Percentiles rank a stretch among this genome's conserved stretches.
Conservation (phyloP, 225 moss, liverwort and hornwort species). For the Straminergon stramineum region DNA sequence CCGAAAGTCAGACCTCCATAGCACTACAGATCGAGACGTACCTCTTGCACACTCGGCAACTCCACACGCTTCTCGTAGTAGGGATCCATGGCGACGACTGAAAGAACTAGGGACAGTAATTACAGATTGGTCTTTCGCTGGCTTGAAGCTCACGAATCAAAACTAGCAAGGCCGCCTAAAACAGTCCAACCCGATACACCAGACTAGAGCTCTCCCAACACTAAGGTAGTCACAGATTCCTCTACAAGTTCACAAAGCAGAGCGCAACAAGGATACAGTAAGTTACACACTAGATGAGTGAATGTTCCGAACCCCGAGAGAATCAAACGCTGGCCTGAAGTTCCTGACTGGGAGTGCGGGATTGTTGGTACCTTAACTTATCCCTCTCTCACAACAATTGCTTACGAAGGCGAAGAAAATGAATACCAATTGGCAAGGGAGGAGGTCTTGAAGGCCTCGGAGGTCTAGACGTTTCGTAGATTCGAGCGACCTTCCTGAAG, state of each 20-base stretch:
- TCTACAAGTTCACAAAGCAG: background rate
- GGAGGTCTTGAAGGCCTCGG: background rate
- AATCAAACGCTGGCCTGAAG: background rate
- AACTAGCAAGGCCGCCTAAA: background rate
- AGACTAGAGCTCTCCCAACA: background rate
- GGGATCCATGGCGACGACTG: conserved; percentile 9
- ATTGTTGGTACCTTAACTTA: background rate
- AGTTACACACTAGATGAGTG: no score
- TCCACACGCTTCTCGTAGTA: conserved; percentile 18
- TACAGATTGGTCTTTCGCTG: background rate
- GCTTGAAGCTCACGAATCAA: background rate
- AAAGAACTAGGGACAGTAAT: background rate
- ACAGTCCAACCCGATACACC: background rate
- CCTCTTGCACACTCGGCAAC: conserved; percentile 34
- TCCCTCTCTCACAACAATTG: background rate
- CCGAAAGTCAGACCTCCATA: no score
- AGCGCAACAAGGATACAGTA: no score
- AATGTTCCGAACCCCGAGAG: background rate
- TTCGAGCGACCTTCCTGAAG: background rate
- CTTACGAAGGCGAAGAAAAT: background rate
- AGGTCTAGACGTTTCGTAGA: background rate
- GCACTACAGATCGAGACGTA: background rate
- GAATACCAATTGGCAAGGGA: background rate
- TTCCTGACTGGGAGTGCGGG: background rate
- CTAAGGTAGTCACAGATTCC: background rate